phyloP scores from a whole-genome alignment of 1,139 yeast genomes.

The Diutina pseudorugosa region DNA sequence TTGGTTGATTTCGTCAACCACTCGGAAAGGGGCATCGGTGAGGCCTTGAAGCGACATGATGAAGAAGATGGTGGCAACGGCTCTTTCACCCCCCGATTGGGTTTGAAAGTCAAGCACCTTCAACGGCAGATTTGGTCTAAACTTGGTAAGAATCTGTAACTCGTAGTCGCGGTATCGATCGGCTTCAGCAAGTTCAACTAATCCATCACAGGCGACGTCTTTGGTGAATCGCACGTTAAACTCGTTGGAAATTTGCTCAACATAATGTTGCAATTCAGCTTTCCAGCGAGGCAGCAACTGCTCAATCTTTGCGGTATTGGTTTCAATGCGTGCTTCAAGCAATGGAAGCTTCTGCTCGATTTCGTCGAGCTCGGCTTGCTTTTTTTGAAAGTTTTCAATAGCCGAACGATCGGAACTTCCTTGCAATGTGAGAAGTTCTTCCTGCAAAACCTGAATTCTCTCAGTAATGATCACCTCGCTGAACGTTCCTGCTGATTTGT shows the following conservation, averaged over 20 bases:
- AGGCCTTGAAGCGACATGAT: constrained; percentile 88
- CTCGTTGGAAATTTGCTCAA: constrained; percentile 42
- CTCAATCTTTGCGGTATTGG: constrained; percentile 24
- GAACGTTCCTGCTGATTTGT: constrained; percentile 29
- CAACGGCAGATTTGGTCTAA: constrained; percentile 47
- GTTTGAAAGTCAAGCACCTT: constrained; percentile 70
- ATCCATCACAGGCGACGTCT: constrained; percentile 73
- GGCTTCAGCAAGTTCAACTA: constrained; percentile 46
- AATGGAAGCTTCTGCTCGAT: constrained; percentile 24
- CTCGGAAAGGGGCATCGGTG: constrained; percentile 83
- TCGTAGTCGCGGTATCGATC: constrained; percentile 66
- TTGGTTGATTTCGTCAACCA: constrained; percentile 96
- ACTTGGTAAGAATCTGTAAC: constrained; percentile 73
- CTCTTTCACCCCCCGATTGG: constrained; percentile 97
- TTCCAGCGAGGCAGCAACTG: constrained; percentile 41
- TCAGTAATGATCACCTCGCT: constrained; percentile 22
- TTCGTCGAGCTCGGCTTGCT: constrained; percentile 18
- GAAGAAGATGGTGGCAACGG: constrained; percentile 86
- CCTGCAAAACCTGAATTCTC: constrained; percentile 23
- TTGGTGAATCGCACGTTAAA: constrained; percentile 56
- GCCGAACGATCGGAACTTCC: constrained; percentile 28
- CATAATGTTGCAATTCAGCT: constrained; percentile 38
- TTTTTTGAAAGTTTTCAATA: constrained; percentile 19
- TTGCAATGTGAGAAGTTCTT: constrained; percentile 24
- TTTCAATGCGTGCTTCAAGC: constrained; percentile 14